A percentile compares a stretch with the other conserved stretches of the same genome.
Evolutionary conservation across 768 basidiomycete species (phyloP).

Genomic region (Psilocybe cubensis): DNA sequence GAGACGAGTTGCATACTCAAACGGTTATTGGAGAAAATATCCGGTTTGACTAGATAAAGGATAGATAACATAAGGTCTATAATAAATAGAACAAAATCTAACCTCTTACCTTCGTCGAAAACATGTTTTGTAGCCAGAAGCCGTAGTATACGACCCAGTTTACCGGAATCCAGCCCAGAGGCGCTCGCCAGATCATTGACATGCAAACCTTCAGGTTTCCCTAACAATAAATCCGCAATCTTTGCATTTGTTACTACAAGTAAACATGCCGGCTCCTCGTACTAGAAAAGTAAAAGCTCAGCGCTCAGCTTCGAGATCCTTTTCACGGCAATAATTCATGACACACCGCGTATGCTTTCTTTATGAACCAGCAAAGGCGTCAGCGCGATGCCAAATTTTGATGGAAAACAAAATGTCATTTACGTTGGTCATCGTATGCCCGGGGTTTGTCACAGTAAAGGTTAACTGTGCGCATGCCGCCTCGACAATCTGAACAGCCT

Average conservation of each 20-base stretch:
- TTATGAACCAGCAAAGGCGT: background rate
- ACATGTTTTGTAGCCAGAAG: constrained; percentile 37
- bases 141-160: constrained; percentile 37
- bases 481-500: constrained; percentile 30
- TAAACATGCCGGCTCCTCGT: constrained; percentile 30
- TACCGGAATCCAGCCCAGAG: constrained; percentile 31
- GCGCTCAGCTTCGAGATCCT: background rate
- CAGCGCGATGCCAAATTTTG: no score
- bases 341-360: constrained; percentile 9
- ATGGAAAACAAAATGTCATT: no score
- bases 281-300: no score
- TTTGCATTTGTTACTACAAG: constrained; percentile 31
- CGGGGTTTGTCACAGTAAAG: constrained; percentile 26
- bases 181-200: constrained; percentile 28
- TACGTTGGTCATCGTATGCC: constrained; percentile 30
- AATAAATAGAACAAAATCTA: no score
- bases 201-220: constrained; percentile 35
- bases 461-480: constrained; percentile 31
- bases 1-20: constrained; percentile 38
- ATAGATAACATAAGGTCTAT: background rate
- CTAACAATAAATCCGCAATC: constrained; percentile 37
- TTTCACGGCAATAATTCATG: no score
- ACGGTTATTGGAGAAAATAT: constrained; percentile 46
- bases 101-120: constrained; percentile 38
- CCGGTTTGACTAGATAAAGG: constrained; percentile 28